A percentile compares a stretch with the other conserved stretches of the same genome.
These are phyloP conservation scores for Trametes elegans DNA, from an alignment of 768 basidiomycete genomes.

Conservation along the genomic window DNA sequence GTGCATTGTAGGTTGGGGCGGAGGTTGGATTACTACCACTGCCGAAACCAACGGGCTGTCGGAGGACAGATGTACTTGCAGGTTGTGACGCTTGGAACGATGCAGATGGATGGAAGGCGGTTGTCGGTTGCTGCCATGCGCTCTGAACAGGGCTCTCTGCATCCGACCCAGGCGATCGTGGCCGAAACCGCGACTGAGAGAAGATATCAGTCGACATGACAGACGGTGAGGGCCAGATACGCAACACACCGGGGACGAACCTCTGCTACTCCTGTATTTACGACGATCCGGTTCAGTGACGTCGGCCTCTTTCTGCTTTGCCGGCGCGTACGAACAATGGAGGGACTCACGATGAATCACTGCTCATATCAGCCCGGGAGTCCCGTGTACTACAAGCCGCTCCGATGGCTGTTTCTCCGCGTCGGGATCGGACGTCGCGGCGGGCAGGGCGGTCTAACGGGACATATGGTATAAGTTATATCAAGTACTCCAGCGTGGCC, in stretches of 20 bases:
- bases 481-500: not conserved
- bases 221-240: not conserved
- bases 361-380: constrained; percentile 17
- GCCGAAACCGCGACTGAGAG: constrained; percentile 1
- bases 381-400: too few relatives aligned
- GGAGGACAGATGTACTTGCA: constrained; percentile 6
- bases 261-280: constrained; percentile 7
- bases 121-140: not conserved
- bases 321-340: not conserved
- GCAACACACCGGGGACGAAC: constrained; percentile 6
- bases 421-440: too few relatives aligned
- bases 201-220: constrained; percentile 1
- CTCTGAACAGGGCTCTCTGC: not conserved
- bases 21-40: not conserved
- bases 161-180: constrained; percentile 15
- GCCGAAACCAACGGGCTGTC: constrained; percentile 22
- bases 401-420: too few relatives aligned
- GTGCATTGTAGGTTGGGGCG: constrained; percentile 3
- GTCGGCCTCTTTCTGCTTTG: too few relatives aligned
- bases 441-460: too few relatives aligned
- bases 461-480: too few relatives aligned
- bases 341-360: constrained; percentile 16
- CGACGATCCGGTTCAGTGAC: too few relatives aligned
- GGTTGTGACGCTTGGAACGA: not conserved
- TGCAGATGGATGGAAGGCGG: constrained; percentile 7